phyloP scores from a whole-genome alignment of 1,139 yeast genomes.

The Blastobotrys petasosporus region DNA sequence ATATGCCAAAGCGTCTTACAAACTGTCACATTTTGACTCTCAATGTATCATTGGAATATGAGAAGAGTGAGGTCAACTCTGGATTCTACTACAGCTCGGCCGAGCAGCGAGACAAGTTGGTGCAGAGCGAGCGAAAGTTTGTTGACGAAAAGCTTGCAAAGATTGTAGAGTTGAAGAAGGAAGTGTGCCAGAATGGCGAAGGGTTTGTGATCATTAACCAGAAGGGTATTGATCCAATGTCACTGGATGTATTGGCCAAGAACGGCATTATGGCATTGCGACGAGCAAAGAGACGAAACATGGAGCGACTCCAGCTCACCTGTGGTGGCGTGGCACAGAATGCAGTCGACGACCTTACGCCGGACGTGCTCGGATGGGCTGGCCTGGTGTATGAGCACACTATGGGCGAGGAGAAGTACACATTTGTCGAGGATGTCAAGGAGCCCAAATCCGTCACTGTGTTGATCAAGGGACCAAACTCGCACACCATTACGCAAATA shows the following conservation, averaged over 20 bases:
- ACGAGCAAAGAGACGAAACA: conserved; percentile 97
- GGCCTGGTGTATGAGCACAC: conserved; percentile 90
- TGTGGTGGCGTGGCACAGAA: conserved; percentile 98
- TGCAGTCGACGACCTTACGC: conserved; percentile 89
- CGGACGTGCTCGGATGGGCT: conserved; percentile 79
- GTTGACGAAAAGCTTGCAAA: conserved; percentile 91
- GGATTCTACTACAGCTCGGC: conserved; percentile 93
- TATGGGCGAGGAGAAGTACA: conserved; percentile 95
- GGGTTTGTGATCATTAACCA: conserved; percentile 96
- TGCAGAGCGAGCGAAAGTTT: conserved; percentile 87
- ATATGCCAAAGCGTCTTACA: conserved; percentile 86
- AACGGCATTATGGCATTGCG: conserved; percentile 90
- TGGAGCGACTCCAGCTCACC: conserved; percentile 95
- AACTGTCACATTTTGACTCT: conserved; percentile 82
- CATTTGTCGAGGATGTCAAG: conserved; percentile 87
- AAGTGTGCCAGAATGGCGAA: conserved; percentile 71
- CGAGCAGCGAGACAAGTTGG: conserved; percentile 93
- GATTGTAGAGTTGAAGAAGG: conserved; percentile 86
- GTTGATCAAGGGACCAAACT: conserved; percentile 87
- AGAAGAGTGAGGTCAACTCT: conserved; percentile 95
- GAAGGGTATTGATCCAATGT: conserved; percentile 98
- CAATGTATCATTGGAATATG: conserved; percentile 93
- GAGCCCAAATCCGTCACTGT: conserved; percentile 91
- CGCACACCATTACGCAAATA: conserved; percentile 81
- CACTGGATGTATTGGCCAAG: conserved; percentile 88